These are phyloP conservation scores for Podospora pseudopauciseta DNA, from an alignment of 495 filamentous ascomycete species.

Conservation along the genomic window DNA sequence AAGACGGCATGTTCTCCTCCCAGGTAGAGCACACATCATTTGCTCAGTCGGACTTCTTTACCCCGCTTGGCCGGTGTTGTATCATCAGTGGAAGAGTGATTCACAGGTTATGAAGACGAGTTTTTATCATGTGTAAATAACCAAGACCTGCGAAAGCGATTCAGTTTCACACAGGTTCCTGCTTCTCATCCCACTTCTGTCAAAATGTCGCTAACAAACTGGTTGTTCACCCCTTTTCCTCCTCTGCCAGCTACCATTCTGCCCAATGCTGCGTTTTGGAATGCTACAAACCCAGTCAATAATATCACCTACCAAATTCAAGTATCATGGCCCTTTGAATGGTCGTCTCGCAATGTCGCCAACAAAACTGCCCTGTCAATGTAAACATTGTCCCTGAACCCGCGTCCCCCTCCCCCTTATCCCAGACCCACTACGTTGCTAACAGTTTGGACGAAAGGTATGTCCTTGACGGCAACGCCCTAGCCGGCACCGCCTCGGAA, in stretches of 20 bases:
- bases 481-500: constrained; percentile 7
- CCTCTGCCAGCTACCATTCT: constrained; percentile 21
- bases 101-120: too few relatives aligned
- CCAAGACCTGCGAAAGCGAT: too few relatives aligned
- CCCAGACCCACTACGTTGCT: not conserved
- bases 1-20: not conserved
- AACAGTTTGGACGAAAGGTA: not conserved
- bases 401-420: not conserved
- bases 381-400: not conserved
- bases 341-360: constrained; percentile 5
- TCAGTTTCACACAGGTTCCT: too few relatives aligned
- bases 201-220: constrained; percentile 1
- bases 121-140: too few relatives aligned
- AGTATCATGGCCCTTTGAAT: constrained; percentile 22
- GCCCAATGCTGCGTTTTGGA: constrained; percentile 22
- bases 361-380: not conserved
- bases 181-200: not conserved
- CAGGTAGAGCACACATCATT: not conserved
- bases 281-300: constrained; percentile 13
- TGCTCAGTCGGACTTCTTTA: not conserved
- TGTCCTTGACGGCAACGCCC: constrained; percentile 12
- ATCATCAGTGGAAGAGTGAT: not conserved
- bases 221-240: constrained; percentile 22
- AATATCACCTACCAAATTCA: constrained; percentile 23
- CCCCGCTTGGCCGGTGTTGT: not conserved